phyloP scores from a whole-genome alignment of 768 basidiomycete species.

The Boletus sensibilis region DNA sequence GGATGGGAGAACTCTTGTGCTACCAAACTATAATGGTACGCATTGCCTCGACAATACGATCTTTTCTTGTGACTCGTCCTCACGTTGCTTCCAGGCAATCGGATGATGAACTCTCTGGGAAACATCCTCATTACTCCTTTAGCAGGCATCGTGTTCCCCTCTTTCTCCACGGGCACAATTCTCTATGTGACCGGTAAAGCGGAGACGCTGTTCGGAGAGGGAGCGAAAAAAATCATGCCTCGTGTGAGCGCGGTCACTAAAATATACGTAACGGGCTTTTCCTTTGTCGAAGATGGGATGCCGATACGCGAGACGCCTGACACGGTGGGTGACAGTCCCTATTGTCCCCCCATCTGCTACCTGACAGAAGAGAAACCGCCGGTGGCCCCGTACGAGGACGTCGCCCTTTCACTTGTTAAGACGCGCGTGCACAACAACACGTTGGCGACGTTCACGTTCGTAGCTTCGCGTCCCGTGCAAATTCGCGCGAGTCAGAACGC shows the following conservation, averaged over 20 bases:
- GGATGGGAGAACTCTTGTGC: constrained; percentile 51
- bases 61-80: neutral
- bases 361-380: constrained; percentile 47
- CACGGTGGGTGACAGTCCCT: constrained; percentile 41
- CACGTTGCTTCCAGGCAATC: constrained; percentile 44
- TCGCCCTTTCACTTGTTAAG: constrained; percentile 28
- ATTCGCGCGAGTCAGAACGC: constrained; percentile 48
- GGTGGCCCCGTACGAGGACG: constrained; percentile 28
- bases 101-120: constrained; percentile 61
- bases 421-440: constrained; percentile 26
- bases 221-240: constrained; percentile 54
- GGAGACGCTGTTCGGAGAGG: constrained; percentile 45
- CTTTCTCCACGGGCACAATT: constrained; percentile 52
- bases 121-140: constrained; percentile 57
- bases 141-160: constrained; percentile 57
- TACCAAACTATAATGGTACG: constrained; percentile 62
- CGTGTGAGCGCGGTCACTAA: constrained; percentile 44
- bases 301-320: constrained; percentile 46
- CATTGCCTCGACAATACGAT: neutral
- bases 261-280: constrained; percentile 50
- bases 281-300: constrained; percentile 51
- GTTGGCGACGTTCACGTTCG: constrained; percentile 58
- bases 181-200: constrained; percentile 62
- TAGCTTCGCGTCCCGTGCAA: constrained; percentile 30
- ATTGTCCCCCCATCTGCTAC: constrained; percentile 56